These are phyloP conservation scores for Yamadazyma friedrichii DNA, from an alignment of 1,139 yeast species.

Conservation along the genomic window DNA sequence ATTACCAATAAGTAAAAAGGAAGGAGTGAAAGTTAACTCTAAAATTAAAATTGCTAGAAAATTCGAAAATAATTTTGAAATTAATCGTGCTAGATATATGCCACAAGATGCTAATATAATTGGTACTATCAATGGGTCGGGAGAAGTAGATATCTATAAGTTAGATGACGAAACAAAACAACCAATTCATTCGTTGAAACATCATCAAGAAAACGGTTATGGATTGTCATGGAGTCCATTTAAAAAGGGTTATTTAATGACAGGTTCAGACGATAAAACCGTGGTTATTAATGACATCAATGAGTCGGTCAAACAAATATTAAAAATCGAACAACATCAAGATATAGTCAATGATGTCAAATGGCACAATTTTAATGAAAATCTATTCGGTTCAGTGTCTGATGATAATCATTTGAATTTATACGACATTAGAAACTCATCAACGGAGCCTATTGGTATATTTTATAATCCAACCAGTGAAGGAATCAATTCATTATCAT, in stretches of 20 bases:
- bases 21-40: slow-evolving; percentile 33
- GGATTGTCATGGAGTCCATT: slow-evolving; percentile 66
- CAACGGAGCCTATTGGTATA: slow-evolving; percentile 22
- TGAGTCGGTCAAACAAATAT: slow-evolving; percentile 10
- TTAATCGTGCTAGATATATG: slow-evolving; percentile 80
- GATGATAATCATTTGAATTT: slow-evolving; percentile 55
- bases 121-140: slow-evolving; percentile 78
- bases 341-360: slow-evolving; percentile 73
- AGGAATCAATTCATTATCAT: slow-evolving; percentile 62
- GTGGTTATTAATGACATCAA: slow-evolving; percentile 58
- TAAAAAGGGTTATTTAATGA: slow-evolving; percentile 48
- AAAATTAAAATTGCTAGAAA: slow-evolving; percentile 65
- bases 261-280: slow-evolving; percentile 64
- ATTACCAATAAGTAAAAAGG: slow-evolving; percentile 45
- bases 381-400: slow-evolving; percentile 65
- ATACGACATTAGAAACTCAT: slow-evolving; percentile 38
- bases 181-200: slow-evolving; percentile 35
- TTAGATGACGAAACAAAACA: slow-evolving; percentile 26
- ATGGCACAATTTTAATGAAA: slow-evolving; percentile 57
- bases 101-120: slow-evolving; percentile 68
- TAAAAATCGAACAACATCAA: slow-evolving; percentile 38
- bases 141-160: slow-evolving; percentile 70
- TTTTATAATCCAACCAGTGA: slow-evolving; percentile 34
- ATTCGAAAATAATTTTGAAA: slow-evolving; percentile 52
- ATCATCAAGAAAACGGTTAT: slow-evolving; percentile 67